Evolutionary conservation across 805 yeast genomes (phyloP), one percentile per base, ranked within the genome.

Genomic region (Starmerella apicola): DNA sequence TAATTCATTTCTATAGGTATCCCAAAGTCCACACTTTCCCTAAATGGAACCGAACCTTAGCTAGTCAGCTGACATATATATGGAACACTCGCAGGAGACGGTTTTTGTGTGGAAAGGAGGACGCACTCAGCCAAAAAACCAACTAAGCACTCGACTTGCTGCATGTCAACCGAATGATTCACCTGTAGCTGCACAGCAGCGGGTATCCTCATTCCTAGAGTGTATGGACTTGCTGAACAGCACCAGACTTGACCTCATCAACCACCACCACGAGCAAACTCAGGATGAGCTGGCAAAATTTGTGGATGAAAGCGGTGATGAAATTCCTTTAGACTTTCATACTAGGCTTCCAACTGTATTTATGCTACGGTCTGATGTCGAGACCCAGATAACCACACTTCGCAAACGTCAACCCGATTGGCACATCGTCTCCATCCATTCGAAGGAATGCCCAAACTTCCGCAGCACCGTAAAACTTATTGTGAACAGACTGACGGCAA

Each of bases 401-500:
- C 30, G 32, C 10, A n/a, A 21, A 12, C 18, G 15, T 13, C 27
- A 42, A 10, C 34, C 38, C 3, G 33, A 24, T 22, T 35, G 49
- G 51, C 35, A 37, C 23, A 17, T 31, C 27, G 60, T 57, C n/a
- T 39, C 55, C 2, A 38, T 63, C 4, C 51, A 56, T 15, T 57
- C 65, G 2, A 53, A 55, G 38, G 65, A 63, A 23, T 61, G 64
- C 38, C 53, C 57, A 1, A 60, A 50, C 31, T 40, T 60, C 22
- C 59, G 61, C 33, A 52, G 51, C 19, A 51, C 60, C 5, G 35
- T 61, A 36, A 56, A 55, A 25, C 39, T 48, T 7, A 52, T 64
- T n/a, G 62, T 62, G 3, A 50, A 51, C 28, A 46, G 56, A 5
- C 30, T 62, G 16, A 53, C 59, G 5, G 57, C 52, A 20, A 44